phyloP scores from a whole-genome alignment of 2,329 filamentous ascomycete genomes.

The Colletotrichum plurivorum region DNA sequence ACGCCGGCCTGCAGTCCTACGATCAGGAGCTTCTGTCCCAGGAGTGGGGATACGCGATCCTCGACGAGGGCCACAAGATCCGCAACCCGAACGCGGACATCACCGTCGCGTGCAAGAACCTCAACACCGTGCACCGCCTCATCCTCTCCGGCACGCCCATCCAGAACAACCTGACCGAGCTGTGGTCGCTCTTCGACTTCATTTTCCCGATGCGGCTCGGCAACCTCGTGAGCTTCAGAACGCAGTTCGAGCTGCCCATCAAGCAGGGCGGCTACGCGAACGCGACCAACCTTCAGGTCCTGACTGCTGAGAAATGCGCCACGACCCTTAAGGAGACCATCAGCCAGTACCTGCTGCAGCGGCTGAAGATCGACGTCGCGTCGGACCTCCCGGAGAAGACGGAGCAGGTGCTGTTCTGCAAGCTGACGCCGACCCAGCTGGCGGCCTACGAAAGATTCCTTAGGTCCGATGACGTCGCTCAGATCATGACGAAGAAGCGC shows the following conservation, averaged over 20 bases:
- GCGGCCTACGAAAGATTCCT: conserved; percentile 87
- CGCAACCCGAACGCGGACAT: conserved; percentile 96
- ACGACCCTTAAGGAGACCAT: conserved; percentile 95
- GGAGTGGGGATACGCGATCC: conserved; percentile 92
- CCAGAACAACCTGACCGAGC: conserved; percentile 94
- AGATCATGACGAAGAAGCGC: conserved; percentile 80
- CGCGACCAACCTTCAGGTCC: conserved; percentile 92
- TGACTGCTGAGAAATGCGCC: conserved; percentile 94
- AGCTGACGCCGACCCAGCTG: conserved; percentile 84
- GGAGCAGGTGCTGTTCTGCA: conserved; percentile 96
- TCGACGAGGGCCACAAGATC: conserved; percentile 99
- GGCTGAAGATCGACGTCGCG: conserved; percentile 94
- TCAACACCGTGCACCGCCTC: conserved; percentile 89
- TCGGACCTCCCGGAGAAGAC: conserved; percentile 95
- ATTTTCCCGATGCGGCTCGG: conserved; percentile 96
- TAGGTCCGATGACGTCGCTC: conserved; percentile 85
- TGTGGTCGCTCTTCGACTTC: conserved; percentile 99
- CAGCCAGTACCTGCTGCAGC: conserved; percentile 91
- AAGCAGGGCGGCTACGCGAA: conserved; percentile 94
- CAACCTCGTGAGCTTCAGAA: conserved; percentile 89
- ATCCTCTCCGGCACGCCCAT: conserved; percentile 97
- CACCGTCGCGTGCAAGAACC: conserved; percentile 94
- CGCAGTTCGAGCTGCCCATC: conserved; percentile 95
- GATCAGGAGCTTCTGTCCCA: conserved; percentile 84
- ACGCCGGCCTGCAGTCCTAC: conserved; percentile 95